A percentile compares a stretch with the other conserved stretches of the same genome.
Conservation (phyloP, 345 rosid genomes). For the Brassica juncea region DNA sequence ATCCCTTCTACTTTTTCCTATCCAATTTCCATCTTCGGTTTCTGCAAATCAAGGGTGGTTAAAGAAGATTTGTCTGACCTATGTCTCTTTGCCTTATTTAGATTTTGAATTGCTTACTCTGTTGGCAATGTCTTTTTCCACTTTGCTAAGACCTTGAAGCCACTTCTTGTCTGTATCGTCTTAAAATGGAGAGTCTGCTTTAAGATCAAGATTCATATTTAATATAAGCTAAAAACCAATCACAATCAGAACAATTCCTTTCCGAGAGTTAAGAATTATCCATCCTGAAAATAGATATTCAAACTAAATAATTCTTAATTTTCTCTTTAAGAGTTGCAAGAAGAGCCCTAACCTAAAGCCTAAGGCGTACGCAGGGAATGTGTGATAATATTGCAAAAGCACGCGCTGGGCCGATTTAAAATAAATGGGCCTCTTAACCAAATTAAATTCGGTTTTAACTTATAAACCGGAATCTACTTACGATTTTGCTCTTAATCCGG, state of each 20-base stretch:
- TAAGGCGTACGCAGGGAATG: neutral
- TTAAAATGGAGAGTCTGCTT: neutral
- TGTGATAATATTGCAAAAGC: neutral
- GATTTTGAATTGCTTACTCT: conserved; percentile 55
- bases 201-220: conserved; percentile 19
- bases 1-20: no score
- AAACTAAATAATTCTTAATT: neutral
- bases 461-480: conserved; percentile 11
- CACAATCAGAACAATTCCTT: neutral
- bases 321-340: neutral
- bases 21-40: no score
- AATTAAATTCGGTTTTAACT: neutral
- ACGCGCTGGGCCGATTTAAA: conserved; percentile 5
- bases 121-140: conserved; percentile 54
- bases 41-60: no score
- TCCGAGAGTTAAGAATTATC: neutral
- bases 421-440: neutral
- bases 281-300: neutral
- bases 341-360: neutral
- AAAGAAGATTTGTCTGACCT: no score
- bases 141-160: conserved; percentile 70
- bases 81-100: conserved; percentile 63
- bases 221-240: neutral
- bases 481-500: neutral
- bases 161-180: conserved; percentile 62